Evolutionary conservation across 352 stramenopile species (phyloP).

Genomic region (Thalassiosira livingstoniorum): DNA sequence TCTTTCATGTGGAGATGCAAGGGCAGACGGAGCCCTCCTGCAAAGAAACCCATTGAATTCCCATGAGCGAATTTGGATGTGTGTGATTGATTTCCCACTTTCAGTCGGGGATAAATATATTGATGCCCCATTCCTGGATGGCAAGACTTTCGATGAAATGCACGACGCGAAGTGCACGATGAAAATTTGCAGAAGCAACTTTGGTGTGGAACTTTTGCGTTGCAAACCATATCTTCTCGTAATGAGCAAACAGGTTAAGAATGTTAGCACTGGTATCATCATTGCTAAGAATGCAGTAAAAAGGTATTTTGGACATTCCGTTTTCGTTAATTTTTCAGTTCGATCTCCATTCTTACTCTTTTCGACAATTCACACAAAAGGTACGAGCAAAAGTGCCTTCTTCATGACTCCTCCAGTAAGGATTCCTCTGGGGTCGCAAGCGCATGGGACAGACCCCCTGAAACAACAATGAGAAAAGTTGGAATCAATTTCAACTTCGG

Average conservation of each 20-base stretch:
- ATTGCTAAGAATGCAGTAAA: conserved; percentile 14
- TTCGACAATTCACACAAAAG: too few relatives aligned
- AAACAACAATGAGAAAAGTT: too few relatives aligned
- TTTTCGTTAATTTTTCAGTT: too few relatives aligned
- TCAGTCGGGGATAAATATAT: background rate
- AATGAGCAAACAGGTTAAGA: conserved; percentile 21
- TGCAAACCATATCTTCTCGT: conserved; percentile 17
- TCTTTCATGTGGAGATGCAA: conserved; percentile 3
- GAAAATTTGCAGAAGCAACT: conserved; percentile 27
- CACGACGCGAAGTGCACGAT: conserved; percentile 19
- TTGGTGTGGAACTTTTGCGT: conserved; percentile 6
- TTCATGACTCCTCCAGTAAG: too few relatives aligned
- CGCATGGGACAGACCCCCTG: too few relatives aligned
- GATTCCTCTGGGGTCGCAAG: too few relatives aligned
- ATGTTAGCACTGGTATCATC: conserved; percentile 7
- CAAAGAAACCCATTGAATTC: conserved; percentile 32
- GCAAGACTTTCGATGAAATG: conserved; percentile 9
- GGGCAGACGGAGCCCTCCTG: background rate
- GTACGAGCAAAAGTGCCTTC: too few relatives aligned
- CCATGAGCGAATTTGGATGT: conserved; percentile 25
- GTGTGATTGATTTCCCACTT: conserved; percentile 15
- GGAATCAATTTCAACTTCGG: too few relatives aligned
- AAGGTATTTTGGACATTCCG: background rate
- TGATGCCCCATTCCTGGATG: conserved; percentile 6
- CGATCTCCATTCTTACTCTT: too few relatives aligned